These are phyloP conservation scores for Torulaspora microellipsoides DNA, from an alignment of 805 yeast species.

Conservation along the genomic window DNA sequence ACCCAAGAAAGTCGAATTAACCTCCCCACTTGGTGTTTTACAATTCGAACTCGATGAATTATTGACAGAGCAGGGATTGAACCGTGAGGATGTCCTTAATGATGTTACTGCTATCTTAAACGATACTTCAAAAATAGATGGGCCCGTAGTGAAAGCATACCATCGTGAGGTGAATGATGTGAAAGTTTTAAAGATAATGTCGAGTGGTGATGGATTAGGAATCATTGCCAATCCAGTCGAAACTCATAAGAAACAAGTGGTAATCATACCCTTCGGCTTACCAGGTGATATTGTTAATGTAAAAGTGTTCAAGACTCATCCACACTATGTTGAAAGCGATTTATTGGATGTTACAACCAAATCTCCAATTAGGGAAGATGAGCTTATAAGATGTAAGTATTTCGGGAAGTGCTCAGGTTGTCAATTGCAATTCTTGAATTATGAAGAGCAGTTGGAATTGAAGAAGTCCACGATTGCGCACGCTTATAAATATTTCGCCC, in stretches of 20 bases:
- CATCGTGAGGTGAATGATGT: constrained; percentile 60
- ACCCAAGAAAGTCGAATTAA: constrained; percentile 62
- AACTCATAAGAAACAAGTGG: constrained; percentile 48
- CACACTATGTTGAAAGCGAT: constrained; percentile 70
- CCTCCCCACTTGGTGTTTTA: constrained; percentile 77
- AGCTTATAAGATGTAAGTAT: constrained; percentile 60
- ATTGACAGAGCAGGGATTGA: constrained; percentile 40
- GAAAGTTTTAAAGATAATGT: constrained; percentile 51
- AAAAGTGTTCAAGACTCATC: constrained; percentile 73
- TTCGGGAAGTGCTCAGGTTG: constrained; percentile 95
- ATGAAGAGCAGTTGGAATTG: constrained; percentile 64
- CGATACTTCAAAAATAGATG: constrained; percentile 40
- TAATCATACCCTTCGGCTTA: constrained; percentile 77
- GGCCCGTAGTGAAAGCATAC: constrained; percentile 39
- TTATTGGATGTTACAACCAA: constrained; percentile 47
- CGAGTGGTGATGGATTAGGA: constrained; percentile 88
- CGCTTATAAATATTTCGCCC: constrained; percentile 78
- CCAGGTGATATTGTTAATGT: constrained; percentile 79
- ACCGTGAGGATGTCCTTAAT: constrained; percentile 48
- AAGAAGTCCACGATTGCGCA: constrained; percentile 72
- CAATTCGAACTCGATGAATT: constrained; percentile 66
- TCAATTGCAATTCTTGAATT: constrained; percentile 78
- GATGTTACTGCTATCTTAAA: constrained; percentile 65
- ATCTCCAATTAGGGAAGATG: constrained; percentile 50
- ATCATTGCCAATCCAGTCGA: constrained; percentile 57